A percentile compares a stretch with the other conserved stretches of the same genome.
phyloP scores from a whole-genome alignment of 192 early-diverging fungal genomes.

The Coemansia sp. region DNA sequence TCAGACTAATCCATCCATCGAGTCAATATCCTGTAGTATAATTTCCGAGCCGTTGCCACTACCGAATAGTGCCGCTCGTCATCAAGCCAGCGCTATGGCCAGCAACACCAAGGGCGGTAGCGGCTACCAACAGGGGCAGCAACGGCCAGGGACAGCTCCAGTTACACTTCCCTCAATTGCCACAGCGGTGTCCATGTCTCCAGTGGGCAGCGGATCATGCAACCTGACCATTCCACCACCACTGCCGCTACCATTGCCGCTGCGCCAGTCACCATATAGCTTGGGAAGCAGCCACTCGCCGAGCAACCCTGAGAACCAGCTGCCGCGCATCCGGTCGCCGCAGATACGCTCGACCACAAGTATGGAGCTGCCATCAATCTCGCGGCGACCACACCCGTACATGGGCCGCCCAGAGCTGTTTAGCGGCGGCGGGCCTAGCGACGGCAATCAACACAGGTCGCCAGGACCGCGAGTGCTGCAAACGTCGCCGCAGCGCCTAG shows the following conservation, averaged over 20 bases:
- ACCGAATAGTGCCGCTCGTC: not conserved
- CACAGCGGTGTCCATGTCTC: conserved; percentile 4
- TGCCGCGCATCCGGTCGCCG: conserved; percentile 40
- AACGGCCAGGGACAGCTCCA: not conserved
- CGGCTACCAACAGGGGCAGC: not conserved
- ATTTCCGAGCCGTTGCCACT: conserved; percentile 30
- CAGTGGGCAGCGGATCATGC: not conserved
- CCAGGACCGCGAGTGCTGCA: not conserved
- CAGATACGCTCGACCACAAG: conserved; percentile 21
- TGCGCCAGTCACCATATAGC: conserved; percentile 30
- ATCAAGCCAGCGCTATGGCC: not conserved
- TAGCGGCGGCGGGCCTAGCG: not conserved
- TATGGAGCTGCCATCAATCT: conserved; percentile 28
- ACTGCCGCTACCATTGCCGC: conserved; percentile 6
- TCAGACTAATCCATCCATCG: not conserved
- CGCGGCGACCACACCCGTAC: conserved; percentile 43
- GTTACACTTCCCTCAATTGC: conserved; percentile 31
- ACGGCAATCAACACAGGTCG: not conserved
- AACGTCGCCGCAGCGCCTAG: not conserved
- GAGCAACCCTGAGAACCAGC: conserved; percentile 17
- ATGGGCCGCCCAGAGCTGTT: conserved; percentile 3
- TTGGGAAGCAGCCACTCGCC: conserved; percentile 13
- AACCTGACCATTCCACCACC: conserved; percentile 10
- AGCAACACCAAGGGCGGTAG: not conserved
- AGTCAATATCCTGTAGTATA: too few species aligned